Evolutionary conservation across 2,329 filamentous ascomycete species (phyloP), one percentile per base, ranked within the genome.

Genomic region (Paraconiothyrium brasiliense): DNA sequence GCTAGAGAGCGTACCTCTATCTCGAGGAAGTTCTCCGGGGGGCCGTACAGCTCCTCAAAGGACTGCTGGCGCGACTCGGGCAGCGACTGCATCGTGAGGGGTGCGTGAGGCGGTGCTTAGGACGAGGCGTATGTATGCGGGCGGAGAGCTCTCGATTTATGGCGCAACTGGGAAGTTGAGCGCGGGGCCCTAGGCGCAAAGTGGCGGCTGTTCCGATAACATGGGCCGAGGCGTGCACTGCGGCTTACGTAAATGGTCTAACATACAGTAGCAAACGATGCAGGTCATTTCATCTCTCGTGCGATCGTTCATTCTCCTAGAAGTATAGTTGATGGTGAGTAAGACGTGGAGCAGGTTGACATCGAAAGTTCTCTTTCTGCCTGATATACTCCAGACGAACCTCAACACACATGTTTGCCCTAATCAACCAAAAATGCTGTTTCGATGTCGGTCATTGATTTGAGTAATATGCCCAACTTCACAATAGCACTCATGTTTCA

Each of bases 11-110:
- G 54, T 79, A 95, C 94, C 86, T 99, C 95, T 67, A 99, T 97
- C 84, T 99, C 95, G 58, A 99, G 87, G 78, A 98, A 97, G 84
- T 99, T 99, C 85, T 99, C 95, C 6, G 95, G 95, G 51, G 94
- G 93, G 14, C 94, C 95, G 81, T 99, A 99, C 79, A 98, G 97
- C 86, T 99, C 95, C 82, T 99, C 95, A 78, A 97, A 98, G 76
- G 91, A 95, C 84, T 99, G 95, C 82, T 92, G 89, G 74, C 94
- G 92, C 70, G 91, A 82, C 68, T 89, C 86, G 50, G 87, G 87
- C 71, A 89, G 83, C 61, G 86, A 85, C 79, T 89, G 86, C 87
- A 89, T 89, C 16, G 49, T 63, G 63, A 44, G 32, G 20, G 14
- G 54, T 24, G 43, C 32, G 54, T 8, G 52, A 14, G 16, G 43